A percentile compares a stretch with the other conserved stretches of the same genome.
These are phyloP conservation scores for Boletus sp. DNA, from an alignment of 768 basidiomycete species.

Conservation along the genomic window DNA sequence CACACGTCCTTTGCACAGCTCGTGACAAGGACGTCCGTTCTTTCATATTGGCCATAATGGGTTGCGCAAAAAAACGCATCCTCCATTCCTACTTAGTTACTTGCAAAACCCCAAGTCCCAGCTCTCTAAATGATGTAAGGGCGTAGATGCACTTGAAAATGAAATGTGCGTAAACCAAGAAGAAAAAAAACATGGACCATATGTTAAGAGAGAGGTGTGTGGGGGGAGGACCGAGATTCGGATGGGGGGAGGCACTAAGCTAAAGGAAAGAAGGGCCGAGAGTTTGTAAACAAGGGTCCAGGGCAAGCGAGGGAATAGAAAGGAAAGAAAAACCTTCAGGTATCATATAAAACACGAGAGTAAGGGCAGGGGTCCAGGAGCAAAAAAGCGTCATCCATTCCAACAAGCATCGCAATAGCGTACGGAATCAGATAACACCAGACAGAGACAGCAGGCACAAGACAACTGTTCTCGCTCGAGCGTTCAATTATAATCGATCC, in stretches of 20 bases:
- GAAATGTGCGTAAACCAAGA: background rate
- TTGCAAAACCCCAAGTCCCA: background rate
- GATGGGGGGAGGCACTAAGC: constrained; percentile 3
- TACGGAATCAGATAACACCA: constrained; percentile 1
- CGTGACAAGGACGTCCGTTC: background rate
- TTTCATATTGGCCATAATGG: background rate
- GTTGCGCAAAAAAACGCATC: background rate
- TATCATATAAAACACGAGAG: constrained; percentile 6
- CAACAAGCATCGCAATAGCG: constrained; percentile 8
- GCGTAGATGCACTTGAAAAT: background rate
- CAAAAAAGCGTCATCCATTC: constrained; percentile 6
- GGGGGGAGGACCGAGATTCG: no score
- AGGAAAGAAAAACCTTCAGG: background rate
- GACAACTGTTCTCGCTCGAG: constrained; percentile 1
- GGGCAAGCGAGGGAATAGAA: constrained; percentile 8
- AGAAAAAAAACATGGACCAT: background rate
- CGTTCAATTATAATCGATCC: constrained; percentile 3
- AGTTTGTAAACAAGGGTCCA: constrained; percentile 3
- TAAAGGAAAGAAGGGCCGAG: background rate
- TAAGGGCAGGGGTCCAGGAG: background rate
- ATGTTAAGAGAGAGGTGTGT: background rate
- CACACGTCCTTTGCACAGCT: no score
- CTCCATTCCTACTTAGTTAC: background rate
- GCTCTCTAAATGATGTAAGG: background rate
- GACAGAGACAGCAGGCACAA: background rate